Base-by-base conservation (phyloP, 2,329 filamentous ascomycete species). In the Fusarium verticillioides region DNA sequence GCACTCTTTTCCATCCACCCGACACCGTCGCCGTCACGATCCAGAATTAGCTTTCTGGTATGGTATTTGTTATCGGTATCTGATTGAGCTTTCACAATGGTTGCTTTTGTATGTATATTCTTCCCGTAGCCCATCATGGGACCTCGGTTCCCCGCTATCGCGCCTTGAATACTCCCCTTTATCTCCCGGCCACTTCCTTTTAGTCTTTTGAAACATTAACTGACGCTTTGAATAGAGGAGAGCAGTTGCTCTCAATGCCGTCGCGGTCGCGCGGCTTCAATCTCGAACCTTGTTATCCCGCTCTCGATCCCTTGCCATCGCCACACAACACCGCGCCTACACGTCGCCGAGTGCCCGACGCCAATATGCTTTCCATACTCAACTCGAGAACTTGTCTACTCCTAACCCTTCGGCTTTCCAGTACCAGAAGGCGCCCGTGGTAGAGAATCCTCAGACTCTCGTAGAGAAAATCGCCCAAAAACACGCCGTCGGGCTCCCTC, bases 401-500 rank as follows among this genome's bases (percentile, higher is more conserved):
- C 85, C 78, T 37, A 78, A 83, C 9, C 84, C 89, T 8, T 83
- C 87, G 50, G 85, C 87, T 43, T 82, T 92, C 67, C 86, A 91
- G 61, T 85, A 87, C 80, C 86, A 60, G 83, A 85, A 75, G 77
- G 81, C n/a, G 0, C 61, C 79, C 3, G 37, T 54, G 7, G 53
- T 71, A 7, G 60, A 71, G 40, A 69, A 74, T 1, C 91, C 5
- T 89, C 95, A 97, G 83, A 98, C 94, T 6, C 83, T 97, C 58
- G 96, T 94, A 6, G 95, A 98, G 82, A 97, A 97, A 86, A 97
- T 98, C 66, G 92, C 97, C 0, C 95, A 98, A 81, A 84, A 87
- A 21, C 92, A 97, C 82, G 88, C 94, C 1, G 87, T 95, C n/a
- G 94, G 91, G 15, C 88, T 97, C 2, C 83, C 93, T 3, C 82